Base-by-base conservation (phyloP, 75 land plant species). In the Larix kaempferi region DNA sequence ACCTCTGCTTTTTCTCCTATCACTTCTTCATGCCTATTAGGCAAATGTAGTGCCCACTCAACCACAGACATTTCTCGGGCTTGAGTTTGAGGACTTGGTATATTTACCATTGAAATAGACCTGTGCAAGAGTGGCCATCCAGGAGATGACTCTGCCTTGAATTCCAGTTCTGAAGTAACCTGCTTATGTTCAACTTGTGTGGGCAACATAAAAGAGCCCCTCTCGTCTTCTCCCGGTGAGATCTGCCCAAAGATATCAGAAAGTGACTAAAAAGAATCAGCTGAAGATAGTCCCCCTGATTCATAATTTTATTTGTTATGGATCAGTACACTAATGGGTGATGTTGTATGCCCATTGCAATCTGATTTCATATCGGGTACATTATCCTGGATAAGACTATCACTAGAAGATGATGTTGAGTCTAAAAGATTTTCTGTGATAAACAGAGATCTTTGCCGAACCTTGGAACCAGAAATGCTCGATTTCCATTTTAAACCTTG, bases 121-220 rank as follows among this genome's bases (percentile, higher is more conserved):
- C 80, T 80, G 73, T 77, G 66, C 80, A 88, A 74, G 60, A 87
- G 78, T n/a, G 89, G 89, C 89, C 89, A 87, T 67, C 89, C 89
- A 64, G 80, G 37, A 11, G 52, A 57, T 41, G 44, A 76, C 35
- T 58, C 59, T 27, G 27, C 54, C 57, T 49, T 69, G 22, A 76
- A 39, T n/a, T 22, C 41, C 8, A 49, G 49, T 39, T 54, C 58
- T 74, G 23, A 8, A 52, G 62, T 16, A 15, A 25, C 25, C 8
- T 21, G 22, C 19, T 13, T 22, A 12, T 15, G 14, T 41, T 73
- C 23, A 41, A 37, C 3, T 73, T 39, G 25, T 39, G 13, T 22
- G 14, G 55, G 74, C 4, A 23, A 39, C 33, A 12, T 5, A 39
- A 29, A 41, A 15, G 26, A 23, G 14, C 75, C 52, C 7, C 58